Evolutionary conservation across 208 protist species (phyloP).

Genomic region (Trypanosoma theileri): DNA sequence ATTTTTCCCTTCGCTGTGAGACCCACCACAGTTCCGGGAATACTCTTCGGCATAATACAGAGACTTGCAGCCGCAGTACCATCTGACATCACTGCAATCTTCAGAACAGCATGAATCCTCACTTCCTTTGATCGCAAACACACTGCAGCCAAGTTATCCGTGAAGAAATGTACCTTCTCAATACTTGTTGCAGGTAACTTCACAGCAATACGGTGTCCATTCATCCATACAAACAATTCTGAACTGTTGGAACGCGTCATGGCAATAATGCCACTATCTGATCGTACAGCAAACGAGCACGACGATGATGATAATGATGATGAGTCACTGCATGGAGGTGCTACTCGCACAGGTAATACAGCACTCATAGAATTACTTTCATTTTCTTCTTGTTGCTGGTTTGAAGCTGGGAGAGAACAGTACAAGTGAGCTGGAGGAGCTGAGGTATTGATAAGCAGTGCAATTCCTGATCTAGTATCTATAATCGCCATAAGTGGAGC

Average conservation of each 20-base stretch:
- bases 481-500: slow-evolving; percentile 14
- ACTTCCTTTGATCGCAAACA: slow-evolving; percentile 4
- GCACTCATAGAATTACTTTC: slow-evolving; percentile 5
- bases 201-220: slow-evolving; percentile 26
- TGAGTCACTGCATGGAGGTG: background rate
- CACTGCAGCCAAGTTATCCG: slow-evolving; percentile 25
- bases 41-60: slow-evolving; percentile 20
- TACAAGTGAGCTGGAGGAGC: background rate
- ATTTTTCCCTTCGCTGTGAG: background rate
- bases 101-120: slow-evolving; percentile 24
- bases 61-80: slow-evolving; percentile 24
- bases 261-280: slow-evolving; percentile 31
- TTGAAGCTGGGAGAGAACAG: background rate
- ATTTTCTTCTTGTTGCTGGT: slow-evolving; percentile 3
- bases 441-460: slow-evolving; percentile 21
- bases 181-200: slow-evolving; percentile 26
- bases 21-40: slow-evolving; percentile 26
- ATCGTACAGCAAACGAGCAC: slow-evolving; percentile 12
- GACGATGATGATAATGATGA: background rate
- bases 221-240: slow-evolving; percentile 26
- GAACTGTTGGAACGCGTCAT: slow-evolving; percentile 31
- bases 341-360: slow-evolving; percentile 19
- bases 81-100: slow-evolving; percentile 23
- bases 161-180: slow-evolving; percentile 29
- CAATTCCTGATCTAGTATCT: slow-evolving; percentile 2